These are phyloP conservation scores for Fusarium euwallaceae DNA, from an alignment of 2,329 filamentous ascomycete genomes.

Conservation along the genomic window DNA sequence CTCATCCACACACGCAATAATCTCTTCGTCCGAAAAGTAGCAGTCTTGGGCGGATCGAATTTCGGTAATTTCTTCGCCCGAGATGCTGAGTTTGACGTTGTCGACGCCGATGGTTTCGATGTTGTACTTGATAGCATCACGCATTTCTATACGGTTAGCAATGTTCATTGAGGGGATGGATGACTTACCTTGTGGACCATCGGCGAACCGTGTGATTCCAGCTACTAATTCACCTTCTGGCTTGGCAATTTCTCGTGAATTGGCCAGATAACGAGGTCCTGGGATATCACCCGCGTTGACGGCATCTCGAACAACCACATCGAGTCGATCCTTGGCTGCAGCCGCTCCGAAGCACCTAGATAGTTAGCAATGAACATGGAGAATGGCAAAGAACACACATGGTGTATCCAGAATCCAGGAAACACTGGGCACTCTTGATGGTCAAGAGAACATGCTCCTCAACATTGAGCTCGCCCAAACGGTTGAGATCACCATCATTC, in stretches of 20 bases:
- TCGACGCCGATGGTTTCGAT: conserved; percentile 23
- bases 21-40: conserved; percentile 28
- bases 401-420: conserved; percentile 33
- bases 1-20: conserved; percentile 26
- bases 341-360: conserved; percentile 32
- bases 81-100: conserved; percentile 29
- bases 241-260: conserved; percentile 31
- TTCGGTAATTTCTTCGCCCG: conserved; percentile 23
- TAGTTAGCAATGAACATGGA: background rate
- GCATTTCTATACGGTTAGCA: background rate
- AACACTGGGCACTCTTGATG: conserved; percentile 28
- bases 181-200: conserved; percentile 2
- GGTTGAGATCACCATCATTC: conserved; percentile 30
- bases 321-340: conserved; percentile 34
- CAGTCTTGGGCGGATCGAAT: conserved; percentile 28
- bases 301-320: conserved; percentile 29
- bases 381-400: too few relatives aligned
- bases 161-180: background rate
- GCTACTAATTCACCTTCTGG: conserved; percentile 23
- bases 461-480: conserved; percentile 19
- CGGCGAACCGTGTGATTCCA: conserved; percentile 24
- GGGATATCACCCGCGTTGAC: conserved; percentile 31
- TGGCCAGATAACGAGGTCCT: conserved; percentile 27
- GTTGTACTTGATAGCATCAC: conserved; percentile 5
- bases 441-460: conserved; percentile 34